Evolutionary conservation across 2,329 filamentous ascomycete species (phyloP), one percentile per base, ranked within the genome.

Genomic region (Exophiala sideris): DNA sequence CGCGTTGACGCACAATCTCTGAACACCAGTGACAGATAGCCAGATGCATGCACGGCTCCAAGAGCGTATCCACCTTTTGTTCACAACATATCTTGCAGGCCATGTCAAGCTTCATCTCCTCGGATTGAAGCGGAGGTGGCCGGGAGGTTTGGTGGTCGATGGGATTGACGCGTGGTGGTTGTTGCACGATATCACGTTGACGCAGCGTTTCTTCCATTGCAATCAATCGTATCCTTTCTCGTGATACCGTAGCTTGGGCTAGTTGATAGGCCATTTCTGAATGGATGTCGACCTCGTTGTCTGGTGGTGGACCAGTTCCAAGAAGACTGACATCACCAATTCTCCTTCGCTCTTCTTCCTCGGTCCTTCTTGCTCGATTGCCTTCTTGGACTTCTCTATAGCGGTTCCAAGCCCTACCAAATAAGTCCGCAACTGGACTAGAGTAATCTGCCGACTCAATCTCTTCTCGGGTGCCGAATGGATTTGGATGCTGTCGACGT

Each of bases 381-480:
- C 45, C 44, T 35, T 54, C 53, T 52, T 64, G 58, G 18, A 53
- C 58, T 35, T 56, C 52, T 50, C 61, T 52, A 56, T 59, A 64
- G 38, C 61, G 47, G 29, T 38, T 56, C 59, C 57, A 63, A 12
- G 59, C 61, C 45, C 60, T 50, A 20, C 46, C 56, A 47, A 60
- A 64, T 57, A 64, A 53, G 6, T 46, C 47, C 29, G 55, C 45
- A 3, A 64, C 33, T 10, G 62, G 62, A 39, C 60, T 63, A n/a
- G 56, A 48, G 39, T 63, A 64, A 21, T 59, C 52, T 24, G 60
- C 57, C 11, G 58, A 54, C 46, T 63, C 54, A 9, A 62, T 52
- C 47, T 64, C 62, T 45, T 64, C 62, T 48, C 57, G 39, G 3
- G 59, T 63, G 5, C 62, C 62, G 33, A 64, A 61, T 6, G 61